These are phyloP conservation scores for Talaromyces thailandensis DNA, from an alignment of 495 filamentous ascomycete species.

Conservation along the genomic window DNA sequence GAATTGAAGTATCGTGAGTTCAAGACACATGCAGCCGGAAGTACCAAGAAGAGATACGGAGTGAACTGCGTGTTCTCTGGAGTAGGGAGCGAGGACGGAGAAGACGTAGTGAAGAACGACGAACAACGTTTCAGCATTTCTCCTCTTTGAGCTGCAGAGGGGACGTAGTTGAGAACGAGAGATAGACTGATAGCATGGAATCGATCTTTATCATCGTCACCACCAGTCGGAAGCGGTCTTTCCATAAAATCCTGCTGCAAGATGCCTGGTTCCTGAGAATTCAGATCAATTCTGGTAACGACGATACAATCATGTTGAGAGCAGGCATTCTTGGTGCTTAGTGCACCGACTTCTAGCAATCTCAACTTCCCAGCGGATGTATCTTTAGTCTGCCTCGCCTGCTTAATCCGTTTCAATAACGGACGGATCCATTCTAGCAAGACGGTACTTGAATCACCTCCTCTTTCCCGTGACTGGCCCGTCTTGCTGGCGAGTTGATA, in stretches of 20 bases:
- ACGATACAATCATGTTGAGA: slow-evolving; percentile 60
- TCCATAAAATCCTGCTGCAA: slow-evolving; percentile 91
- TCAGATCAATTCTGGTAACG: slow-evolving; percentile 81
- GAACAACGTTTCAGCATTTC: slow-evolving; percentile 72
- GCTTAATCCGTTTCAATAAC: slow-evolving; percentile 18
- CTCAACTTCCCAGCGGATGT: slow-evolving; percentile 27
- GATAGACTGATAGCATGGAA: slow-evolving; percentile 94
- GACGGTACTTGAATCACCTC: slow-evolving; percentile 82
- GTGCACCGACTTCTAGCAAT: slow-evolving; percentile 83
- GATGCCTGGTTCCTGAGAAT: slow-evolving; percentile 75
- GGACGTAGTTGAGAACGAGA: slow-evolving; percentile 90
- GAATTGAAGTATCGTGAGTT: slow-evolving; percentile 91
- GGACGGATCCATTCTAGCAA: slow-evolving; percentile 78
- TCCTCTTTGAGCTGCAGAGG: slow-evolving; percentile 62
- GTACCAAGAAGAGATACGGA: slow-evolving; percentile 83
- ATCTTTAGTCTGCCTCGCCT: neutral
- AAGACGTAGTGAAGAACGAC: slow-evolving; percentile 45
- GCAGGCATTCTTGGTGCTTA: slow-evolving; percentile 78
- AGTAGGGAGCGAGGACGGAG: slow-evolving; percentile 34
- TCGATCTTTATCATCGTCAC: slow-evolving; percentile 34
- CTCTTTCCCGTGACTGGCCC: slow-evolving; percentile 74
- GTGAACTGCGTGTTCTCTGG: slow-evolving; percentile 19
- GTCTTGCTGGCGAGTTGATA: slow-evolving; percentile 88
- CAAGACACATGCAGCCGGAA: slow-evolving; percentile 78
- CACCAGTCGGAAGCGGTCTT: slow-evolving; percentile 56